phyloP scores from a whole-genome alignment of 306 rosid genomes.

The Phaseolus lunatus region DNA sequence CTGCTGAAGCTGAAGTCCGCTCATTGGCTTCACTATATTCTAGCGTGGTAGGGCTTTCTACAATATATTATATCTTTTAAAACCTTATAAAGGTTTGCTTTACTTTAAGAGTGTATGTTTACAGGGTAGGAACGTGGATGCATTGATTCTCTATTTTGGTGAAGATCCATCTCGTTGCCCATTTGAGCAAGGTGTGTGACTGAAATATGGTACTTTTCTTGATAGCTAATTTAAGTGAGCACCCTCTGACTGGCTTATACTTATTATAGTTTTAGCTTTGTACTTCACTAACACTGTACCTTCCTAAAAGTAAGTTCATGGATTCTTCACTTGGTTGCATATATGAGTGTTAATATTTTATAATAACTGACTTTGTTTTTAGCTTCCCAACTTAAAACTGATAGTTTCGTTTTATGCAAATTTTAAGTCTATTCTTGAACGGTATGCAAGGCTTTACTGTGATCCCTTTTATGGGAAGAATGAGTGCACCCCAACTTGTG shows the following conservation, averaged over 20 bases:
- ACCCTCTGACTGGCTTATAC: conserved; percentile 14
- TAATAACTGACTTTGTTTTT: conserved; percentile 7
- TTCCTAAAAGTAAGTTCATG: conserved; percentile 19
- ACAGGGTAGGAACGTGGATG: conserved; percentile 91
- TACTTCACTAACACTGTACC: neutral
- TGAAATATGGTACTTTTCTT: conserved; percentile 31
- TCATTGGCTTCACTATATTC: conserved; percentile 85
- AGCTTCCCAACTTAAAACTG: neutral
- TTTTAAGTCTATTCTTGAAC: conserved; percentile 31
- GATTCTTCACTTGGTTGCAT: conserved; percentile 14
- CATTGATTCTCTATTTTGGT: conserved; percentile 88
- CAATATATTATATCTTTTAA: conserved; percentile 13
- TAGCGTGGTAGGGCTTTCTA: conserved; percentile 70
- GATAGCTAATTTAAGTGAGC: conserved; percentile 11
- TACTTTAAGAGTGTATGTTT: conserved; percentile 42
- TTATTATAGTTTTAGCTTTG: conserved; percentile 19
- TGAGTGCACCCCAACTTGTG: conserved; percentile 6
- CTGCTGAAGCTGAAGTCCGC: conserved; percentile 91
- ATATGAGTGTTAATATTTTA: neutral
- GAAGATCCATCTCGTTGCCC: conserved; percentile 93
- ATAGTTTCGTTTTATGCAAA: neutral
- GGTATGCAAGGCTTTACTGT: neutral
- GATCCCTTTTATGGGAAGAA: conserved; percentile 33
- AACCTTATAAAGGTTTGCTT: conserved; percentile 24
- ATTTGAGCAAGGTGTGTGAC: conserved; percentile 82